These are phyloP conservation scores for Parachlorella kessleri DNA, from an alignment of 139 green algal species.

Conservation along the genomic window DNA sequence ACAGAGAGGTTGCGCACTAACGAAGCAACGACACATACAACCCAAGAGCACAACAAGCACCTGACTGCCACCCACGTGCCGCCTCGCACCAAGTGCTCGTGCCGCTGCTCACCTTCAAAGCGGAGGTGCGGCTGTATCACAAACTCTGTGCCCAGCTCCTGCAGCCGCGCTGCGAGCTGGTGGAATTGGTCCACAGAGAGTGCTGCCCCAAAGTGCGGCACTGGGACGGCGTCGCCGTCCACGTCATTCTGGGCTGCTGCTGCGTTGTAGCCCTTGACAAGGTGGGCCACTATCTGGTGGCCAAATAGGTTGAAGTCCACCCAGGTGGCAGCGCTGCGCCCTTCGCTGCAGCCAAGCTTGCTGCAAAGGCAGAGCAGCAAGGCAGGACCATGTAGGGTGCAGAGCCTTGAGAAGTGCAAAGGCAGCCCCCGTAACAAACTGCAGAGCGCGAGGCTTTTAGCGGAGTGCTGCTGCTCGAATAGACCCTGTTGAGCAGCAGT, in stretches of 20 bases:
- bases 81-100: too few relatives aligned
- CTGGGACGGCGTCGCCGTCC: conserved; percentile 85
- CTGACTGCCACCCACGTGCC: too few relatives aligned
- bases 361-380: too few relatives aligned
- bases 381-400: too few relatives aligned
- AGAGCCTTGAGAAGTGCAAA: too few relatives aligned
- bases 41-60: background rate
- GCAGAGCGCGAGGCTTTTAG: too few relatives aligned
- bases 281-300: conserved; percentile 77
- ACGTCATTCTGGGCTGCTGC: conserved; percentile 42
- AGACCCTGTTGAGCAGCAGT: too few relatives aligned
- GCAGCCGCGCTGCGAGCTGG: conserved; percentile 60
- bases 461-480: too few relatives aligned
- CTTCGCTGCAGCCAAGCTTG: conserved; percentile 66
- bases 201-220: conserved; percentile 84
- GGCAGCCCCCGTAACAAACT: too few relatives aligned
- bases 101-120: conserved; percentile 62
- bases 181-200: conserved; percentile 75
- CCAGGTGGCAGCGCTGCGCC: conserved; percentile 62
- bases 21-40: background rate
- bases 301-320: conserved; percentile 84
- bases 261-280: conserved; percentile 70
- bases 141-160: conserved; percentile 57
- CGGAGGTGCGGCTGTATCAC: conserved; percentile 82
- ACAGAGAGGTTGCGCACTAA: background rate